A percentile compares a stretch with the other conserved stretches of the same genome.
phyloP scores from a whole-genome alignment of 139 green algal genomes.

The Desmodesmus armatus region DNA sequence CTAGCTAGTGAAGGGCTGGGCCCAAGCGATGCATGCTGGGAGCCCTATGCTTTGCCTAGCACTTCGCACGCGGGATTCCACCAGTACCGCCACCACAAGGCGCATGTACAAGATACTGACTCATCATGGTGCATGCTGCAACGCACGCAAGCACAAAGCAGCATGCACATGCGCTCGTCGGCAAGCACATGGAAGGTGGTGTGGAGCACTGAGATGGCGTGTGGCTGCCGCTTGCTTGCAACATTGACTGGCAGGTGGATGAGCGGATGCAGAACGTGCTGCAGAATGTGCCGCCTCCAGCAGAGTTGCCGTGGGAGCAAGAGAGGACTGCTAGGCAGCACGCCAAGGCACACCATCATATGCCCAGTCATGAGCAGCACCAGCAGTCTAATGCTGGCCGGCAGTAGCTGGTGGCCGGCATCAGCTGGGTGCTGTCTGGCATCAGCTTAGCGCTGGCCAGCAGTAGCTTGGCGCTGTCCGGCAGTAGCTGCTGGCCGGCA shows the following conservation, averaged over 20 bases:
- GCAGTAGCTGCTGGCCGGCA: too few relatives aligned
- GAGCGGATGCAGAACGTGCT: conserved; percentile 25
- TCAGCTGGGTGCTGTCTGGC: too few relatives aligned
- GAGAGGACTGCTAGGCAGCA: too few relatives aligned
- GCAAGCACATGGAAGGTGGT: background rate
- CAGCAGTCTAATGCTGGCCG: too few relatives aligned
- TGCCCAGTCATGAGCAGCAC: background rate
- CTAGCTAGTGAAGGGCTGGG: too few relatives aligned
- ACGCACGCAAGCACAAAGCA: background rate
- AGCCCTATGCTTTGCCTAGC: background rate
- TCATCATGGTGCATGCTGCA: background rate
- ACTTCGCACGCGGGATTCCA: background rate
- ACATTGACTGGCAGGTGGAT: background rate
- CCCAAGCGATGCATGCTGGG: too few relatives aligned
- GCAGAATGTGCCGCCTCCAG: conserved; percentile 1
- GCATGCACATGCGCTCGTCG: background rate
- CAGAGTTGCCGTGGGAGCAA: conserved; percentile 22
- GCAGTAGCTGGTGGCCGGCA: too few relatives aligned
- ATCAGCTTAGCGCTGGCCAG: too few relatives aligned
- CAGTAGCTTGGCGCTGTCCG: too few relatives aligned
- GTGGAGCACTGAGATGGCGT: background rate
- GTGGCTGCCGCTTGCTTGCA: background rate
- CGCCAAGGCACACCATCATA: background rate
- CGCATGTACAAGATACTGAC: background rate
- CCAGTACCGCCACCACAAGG: background rate